phyloP scores from a whole-genome alignment of 495 filamentous ascomycete genomes.

The Penicillium angulare region DNA sequence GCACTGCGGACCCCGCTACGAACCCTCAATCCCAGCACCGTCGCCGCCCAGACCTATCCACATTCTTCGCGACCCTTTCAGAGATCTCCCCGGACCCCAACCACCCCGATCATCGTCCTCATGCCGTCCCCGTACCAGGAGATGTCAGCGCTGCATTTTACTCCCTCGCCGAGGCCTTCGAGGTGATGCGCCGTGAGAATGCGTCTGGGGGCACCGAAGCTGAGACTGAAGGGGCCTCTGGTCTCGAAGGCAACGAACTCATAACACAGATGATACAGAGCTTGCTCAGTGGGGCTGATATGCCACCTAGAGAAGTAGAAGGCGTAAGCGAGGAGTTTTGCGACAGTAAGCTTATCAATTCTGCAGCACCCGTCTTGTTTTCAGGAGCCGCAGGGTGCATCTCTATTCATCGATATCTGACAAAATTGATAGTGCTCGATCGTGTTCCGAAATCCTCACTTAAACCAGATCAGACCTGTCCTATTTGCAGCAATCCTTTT shows the following conservation, averaged over 20 bases:
- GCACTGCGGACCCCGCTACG: slow-evolving; percentile 48
- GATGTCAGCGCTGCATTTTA: slow-evolving; percentile 66
- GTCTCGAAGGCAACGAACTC: slow-evolving; percentile 39
- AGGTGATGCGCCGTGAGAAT: slow-evolving; percentile 42
- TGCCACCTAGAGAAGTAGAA: slow-evolving; percentile 64
- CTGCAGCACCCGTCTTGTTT: no score
- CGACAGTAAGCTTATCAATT: slow-evolving; percentile 46
- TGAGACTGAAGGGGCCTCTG: slow-evolving; percentile 1
- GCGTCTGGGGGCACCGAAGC: slow-evolving; percentile 13
- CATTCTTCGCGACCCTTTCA: slow-evolving; percentile 77
- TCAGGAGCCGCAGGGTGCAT: no score
- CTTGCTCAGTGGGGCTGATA: slow-evolving; percentile 61
- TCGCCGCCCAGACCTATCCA: slow-evolving; percentile 79
- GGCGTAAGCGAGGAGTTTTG: slow-evolving; percentile 81
- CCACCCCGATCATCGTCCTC: slow-evolving; percentile 44
- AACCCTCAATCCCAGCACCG: slow-evolving; percentile 28
- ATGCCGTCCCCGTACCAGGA: slow-evolving; percentile 68
- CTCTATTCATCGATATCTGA: no score
- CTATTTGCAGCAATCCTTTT: slow-evolving; percentile 83
- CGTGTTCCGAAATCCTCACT: slow-evolving; percentile 70
- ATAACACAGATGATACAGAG: slow-evolving; percentile 60
- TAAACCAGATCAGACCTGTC: slow-evolving; percentile 67
- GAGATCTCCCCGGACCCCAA: slow-evolving; percentile 54
- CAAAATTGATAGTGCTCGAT: slow-evolving; percentile 58
- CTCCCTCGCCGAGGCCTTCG: slow-evolving; percentile 59